These are phyloP conservation scores for Melaleuca alternifolia DNA, from an alignment of 345 rosid species.

Conservation along the genomic window DNA sequence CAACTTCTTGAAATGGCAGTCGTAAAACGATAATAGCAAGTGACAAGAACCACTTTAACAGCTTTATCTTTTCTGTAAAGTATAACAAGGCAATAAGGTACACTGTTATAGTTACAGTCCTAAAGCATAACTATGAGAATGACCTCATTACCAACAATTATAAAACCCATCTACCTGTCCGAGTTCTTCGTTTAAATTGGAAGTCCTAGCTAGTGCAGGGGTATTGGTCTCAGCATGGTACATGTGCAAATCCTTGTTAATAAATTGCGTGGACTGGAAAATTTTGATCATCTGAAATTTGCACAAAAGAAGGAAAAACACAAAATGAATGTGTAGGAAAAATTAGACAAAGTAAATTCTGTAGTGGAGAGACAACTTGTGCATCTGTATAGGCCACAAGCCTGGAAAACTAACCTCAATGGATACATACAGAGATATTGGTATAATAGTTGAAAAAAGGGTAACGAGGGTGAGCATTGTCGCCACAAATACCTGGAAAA, in stretches of 20 bases:
- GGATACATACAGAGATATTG: constrained; percentile 95
- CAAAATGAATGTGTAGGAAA: background rate
- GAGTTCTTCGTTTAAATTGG: constrained; percentile 97
- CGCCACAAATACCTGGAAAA: constrained; percentile 61
- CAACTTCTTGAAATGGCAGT: background rate
- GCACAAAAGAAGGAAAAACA: constrained; percentile 3
- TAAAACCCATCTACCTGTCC: constrained; percentile 64
- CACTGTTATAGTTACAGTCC: background rate
- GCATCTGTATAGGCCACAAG: background rate
- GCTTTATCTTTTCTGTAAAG: background rate
- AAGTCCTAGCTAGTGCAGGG: constrained; percentile 93
- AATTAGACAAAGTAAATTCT: background rate
- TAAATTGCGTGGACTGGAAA: constrained; percentile 91
- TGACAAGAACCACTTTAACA: background rate
- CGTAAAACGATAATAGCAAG: background rate
- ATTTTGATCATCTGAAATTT: constrained; percentile 85
- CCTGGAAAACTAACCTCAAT: constrained; percentile 57
- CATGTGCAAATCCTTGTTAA: constrained; percentile 90
- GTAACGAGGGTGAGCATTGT: constrained; percentile 87
- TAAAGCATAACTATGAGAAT: background rate
- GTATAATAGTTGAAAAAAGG: constrained; percentile 88
- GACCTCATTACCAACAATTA: background rate
- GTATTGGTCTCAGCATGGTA: constrained; percentile 86
- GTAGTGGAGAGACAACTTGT: background rate
- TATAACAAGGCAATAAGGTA: background rate